Base-by-base conservation (phyloP, 2,329 filamentous ascomycete species). In the Fusarium guadeloupense region DNA sequence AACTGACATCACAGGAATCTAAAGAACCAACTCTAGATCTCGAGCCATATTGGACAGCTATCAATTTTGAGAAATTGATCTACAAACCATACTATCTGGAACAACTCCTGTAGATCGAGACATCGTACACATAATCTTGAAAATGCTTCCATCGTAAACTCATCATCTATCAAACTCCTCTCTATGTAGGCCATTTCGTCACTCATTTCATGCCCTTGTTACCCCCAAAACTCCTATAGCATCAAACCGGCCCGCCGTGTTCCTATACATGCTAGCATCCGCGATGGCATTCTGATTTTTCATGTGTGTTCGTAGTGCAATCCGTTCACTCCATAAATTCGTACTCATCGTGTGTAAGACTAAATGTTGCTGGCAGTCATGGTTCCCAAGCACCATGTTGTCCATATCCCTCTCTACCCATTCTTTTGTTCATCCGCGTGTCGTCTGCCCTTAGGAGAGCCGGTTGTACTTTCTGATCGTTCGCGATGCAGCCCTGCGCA, bases 401-500 rank as follows among this genome's bases (percentile, higher is more conserved):
- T 12, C 20, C 8, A 16, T 5, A 7, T 26, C 21, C 16, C 19
- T 34, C 8, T 37, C 35, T 38, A 8, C 8, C 21, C 13, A n/a
- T 8, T 4, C 16, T 26, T 7, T n/a, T 20, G n/a, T 17, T 13
- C 17, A 6, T 7, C n/a, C 4, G 13, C 16, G 14, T 25, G 8
- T 25, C 35, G 5, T 17, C 8, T 4, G 8, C n/a, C 10, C 37
- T 54, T 17, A 59, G 17, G 47, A 28, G 10, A 56, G 34, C n/a
- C 74, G 64, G 47, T 76, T 78, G 19, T 72, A 72, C 53, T 70
- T 71, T 35, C 66, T 74, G 65, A 80, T 80, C n/a, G 68, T 65
- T 35, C 69, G 67, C 13, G 79, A 67, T 6, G 80, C 79, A 4
- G 78, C 73, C 7, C 77, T 81, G 63, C 68, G 74, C 43, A 82